Conservation (phyloP, 768 basidiomycete genomes). For the Tricholoma sp. region DNA sequence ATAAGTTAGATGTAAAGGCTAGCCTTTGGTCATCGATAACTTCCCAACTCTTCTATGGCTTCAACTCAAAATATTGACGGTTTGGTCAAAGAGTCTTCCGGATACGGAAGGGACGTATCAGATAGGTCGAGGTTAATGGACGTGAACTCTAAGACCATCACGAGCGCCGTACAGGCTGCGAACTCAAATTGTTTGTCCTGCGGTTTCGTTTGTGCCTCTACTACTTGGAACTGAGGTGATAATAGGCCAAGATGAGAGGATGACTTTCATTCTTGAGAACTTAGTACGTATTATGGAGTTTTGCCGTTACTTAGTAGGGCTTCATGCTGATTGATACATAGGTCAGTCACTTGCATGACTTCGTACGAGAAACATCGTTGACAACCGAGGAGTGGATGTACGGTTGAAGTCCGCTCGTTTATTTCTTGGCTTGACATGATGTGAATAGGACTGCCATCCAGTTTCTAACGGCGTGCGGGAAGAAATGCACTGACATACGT, state of each 20-base stretch:
- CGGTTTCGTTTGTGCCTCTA: not conserved
- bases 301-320: not conserved
- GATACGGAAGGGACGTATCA: slow-evolving; percentile 34
- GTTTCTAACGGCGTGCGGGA: slow-evolving; percentile 71
- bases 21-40: too few relatives aligned
- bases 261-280: slow-evolving; percentile 38
- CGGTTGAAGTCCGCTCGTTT: slow-evolving; percentile 8
- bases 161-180: slow-evolving; percentile 33
- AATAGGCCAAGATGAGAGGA: slow-evolving; percentile 34
- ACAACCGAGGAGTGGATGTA: slow-evolving; percentile 86
- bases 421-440: slow-evolving; percentile 6
- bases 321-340: slow-evolving; percentile 20
- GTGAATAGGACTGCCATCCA: slow-evolving; percentile 49
- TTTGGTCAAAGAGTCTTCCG: slow-evolving; percentile 18
- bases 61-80: too few relatives aligned
- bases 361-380: slow-evolving; percentile 66
- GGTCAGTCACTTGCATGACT: slow-evolving; percentile 67
- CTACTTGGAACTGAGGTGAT: not conserved
- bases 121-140: slow-evolving; percentile 37
- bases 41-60: too few relatives aligned
- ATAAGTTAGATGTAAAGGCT: too few relatives aligned
- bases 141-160: slow-evolving; percentile 37
- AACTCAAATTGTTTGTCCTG: slow-evolving; percentile 33
- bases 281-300: slow-evolving; percentile 24
- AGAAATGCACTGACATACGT: slow-evolving; percentile 65